Percentiles rank a stretch among this genome's conserved stretches.
phyloP scores from a whole-genome alignment of 2,329 filamentous ascomycete species.

The Lasiodiplodia hormozganensis region DNA sequence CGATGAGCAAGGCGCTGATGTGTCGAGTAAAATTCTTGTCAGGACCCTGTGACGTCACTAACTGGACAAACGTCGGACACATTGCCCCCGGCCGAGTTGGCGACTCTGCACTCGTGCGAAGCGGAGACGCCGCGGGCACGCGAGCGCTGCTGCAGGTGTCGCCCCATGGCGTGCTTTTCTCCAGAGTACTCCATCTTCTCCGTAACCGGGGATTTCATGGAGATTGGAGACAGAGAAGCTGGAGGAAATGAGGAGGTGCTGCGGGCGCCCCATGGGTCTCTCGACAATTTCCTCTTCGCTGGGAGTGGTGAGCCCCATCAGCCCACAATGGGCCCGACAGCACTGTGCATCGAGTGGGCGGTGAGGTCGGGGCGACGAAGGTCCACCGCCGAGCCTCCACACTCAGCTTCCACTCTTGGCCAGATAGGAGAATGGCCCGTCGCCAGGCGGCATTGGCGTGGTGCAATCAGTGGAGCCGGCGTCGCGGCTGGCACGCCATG shows the following conservation, averaged over 20 bases:
- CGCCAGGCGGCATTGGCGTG: conserved; percentile 1
- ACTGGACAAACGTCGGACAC: neutral
- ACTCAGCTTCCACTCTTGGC: conserved; percentile 7
- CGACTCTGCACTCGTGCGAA: neutral
- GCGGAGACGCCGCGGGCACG: neutral
- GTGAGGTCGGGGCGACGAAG: neutral
- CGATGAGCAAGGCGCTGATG: neutral
- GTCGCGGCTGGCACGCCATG: conserved; percentile 9
- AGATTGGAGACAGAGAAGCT: conserved; percentile 27
- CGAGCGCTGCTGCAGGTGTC: neutral
- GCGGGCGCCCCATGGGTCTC: conserved; percentile 25
- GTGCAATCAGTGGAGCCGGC: conserved; percentile 19
- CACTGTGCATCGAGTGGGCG: conserved; percentile 16
- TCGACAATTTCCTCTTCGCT: conserved; percentile 15
- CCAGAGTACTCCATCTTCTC: conserved; percentile 20
- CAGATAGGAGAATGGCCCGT: conserved; percentile 21
- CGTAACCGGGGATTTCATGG: conserved; percentile 17
- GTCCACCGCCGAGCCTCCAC: conserved; percentile 18
- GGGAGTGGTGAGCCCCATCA: conserved; percentile 21
- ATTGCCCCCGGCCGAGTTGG: neutral
- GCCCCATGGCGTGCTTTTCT: neutral
- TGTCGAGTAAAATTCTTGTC: neutral
- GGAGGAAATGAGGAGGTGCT: conserved; percentile 29
- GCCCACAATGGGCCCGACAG: conserved; percentile 28
- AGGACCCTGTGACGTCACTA: conserved; percentile 17